Conservation (phyloP, 177 flowering plant genomes). For the Telopea speciosissima region DNA sequence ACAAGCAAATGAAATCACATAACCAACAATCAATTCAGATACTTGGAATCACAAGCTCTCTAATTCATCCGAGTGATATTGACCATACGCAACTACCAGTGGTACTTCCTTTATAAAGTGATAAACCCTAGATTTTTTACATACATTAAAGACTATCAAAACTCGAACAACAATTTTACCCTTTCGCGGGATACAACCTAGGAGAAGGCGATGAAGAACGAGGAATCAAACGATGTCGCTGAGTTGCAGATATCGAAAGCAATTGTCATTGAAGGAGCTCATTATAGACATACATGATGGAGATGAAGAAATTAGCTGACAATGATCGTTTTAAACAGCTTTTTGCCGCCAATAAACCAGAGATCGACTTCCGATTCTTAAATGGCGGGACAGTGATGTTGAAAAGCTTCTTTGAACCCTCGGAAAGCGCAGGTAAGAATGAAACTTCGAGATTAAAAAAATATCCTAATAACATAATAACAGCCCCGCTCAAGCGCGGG, state of each 20-base stretch:
- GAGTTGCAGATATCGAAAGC: not conserved
- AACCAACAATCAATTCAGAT: not conserved
- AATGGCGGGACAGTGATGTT: too few species aligned
- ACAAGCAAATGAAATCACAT: conserved; percentile 9
- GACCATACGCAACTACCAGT: not conserved
- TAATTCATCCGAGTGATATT: not conserved
- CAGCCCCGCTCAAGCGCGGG: too few species aligned
- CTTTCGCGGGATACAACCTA: not conserved
- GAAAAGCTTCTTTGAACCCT: too few species aligned
- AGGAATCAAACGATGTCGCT: not conserved
- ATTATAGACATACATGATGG: not conserved
- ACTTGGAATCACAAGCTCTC: not conserved
- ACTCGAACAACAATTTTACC: not conserved
- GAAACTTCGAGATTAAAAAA: too few species aligned
- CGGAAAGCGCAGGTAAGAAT: too few species aligned
- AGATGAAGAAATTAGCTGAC: too few species aligned
- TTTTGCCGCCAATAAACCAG: too few species aligned
- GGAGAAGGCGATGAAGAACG: not conserved
- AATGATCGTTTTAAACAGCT: too few species aligned
- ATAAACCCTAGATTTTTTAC: not conserved
- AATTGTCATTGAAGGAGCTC: too few species aligned
- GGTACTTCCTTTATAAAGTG: not conserved
- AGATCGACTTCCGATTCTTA: too few species aligned
- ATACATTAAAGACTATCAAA: not conserved
- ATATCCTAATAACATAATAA: too few species aligned